Percentiles rank a stretch among this genome's conserved stretches.
phyloP scores from a whole-genome alignment of 2,329 filamentous ascomycete genomes.

The Phialocephala sp. region DNA sequence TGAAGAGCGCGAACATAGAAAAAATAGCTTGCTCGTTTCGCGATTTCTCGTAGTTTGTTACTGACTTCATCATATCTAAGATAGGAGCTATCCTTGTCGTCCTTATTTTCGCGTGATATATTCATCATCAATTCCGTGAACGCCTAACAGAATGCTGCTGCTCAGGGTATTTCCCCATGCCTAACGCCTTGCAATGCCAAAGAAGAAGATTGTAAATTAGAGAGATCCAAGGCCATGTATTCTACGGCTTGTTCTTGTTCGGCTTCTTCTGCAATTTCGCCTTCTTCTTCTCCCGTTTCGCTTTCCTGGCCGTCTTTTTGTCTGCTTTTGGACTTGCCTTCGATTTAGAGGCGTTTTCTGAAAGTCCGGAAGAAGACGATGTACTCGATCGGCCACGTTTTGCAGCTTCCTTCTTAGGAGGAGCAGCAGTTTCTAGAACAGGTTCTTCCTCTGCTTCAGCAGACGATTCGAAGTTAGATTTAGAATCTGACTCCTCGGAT shows the following conservation, averaged over 20 bases:
- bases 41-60: neutral
- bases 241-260: neutral
- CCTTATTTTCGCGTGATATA: neutral
- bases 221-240: neutral
- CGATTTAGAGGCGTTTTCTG: constrained; percentile 10
- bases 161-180: constrained; percentile 3
- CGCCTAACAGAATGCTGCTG: constrained; percentile 9
- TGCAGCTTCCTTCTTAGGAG: constrained; percentile 41
- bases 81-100: neutral
- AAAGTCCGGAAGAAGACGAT: neutral
- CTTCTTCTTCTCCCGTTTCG: constrained; percentile 18
- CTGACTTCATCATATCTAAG: neutral
- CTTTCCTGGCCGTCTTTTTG: constrained; percentile 16
- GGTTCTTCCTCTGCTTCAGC: constrained; percentile 19
- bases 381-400: constrained; percentile 3
- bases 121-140: neutral
- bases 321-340: constrained; percentile 23
- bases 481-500: constrained; percentile 30
- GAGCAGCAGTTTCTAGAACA: neutral
- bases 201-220: neutral
- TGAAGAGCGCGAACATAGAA: neutral
- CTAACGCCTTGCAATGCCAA: constrained; percentile 3
- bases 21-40: too few relatives aligned
- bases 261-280: constrained; percentile 15
- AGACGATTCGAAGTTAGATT: constrained; percentile 26